Base-by-base conservation (phyloP, 305 asterid genomes). In the Caryopteris hybrid region DNA sequence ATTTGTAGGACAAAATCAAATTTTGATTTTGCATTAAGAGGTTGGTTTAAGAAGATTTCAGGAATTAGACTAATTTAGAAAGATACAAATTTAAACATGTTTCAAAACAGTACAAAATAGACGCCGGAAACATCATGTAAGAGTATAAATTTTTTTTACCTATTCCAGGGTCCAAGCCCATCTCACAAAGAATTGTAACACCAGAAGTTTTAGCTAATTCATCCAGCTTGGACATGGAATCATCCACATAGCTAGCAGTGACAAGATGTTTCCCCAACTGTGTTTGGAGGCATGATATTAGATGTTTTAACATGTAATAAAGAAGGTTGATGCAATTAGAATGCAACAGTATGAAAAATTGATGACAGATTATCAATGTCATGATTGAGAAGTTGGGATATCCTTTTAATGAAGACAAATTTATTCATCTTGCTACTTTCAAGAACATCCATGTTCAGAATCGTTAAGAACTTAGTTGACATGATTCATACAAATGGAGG, bases 111-210 rank as follows among this genome's bases (percentile, higher is more conserved):
- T 23, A 50, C 23, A 27, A 11, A 17, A 31, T 52, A 8, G 31
- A 20, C 55, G 38, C 8, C 53, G n/a, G 14, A 16, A 74, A 61
- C 12, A 39, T 39, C 27, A 39, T 6, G 20, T 27, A 8, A n/a
- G 3, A 39, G 48, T 1, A 43, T 29, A 48, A 38, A 54, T 12
- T 51, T 1, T 51, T 1, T n/a, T 76, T 86, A 89, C 99, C 99
- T 58, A 91, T 89, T 78, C 97, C 99, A 27, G 96, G 99, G 80
- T 94, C 97, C 91, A 94, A 82, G 43, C 99, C 98, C 99, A 94
- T 94, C 84, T 94, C 99, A 63, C 98, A 89, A 48, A 94, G 88
- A 88, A 94, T 83, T 25, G 93, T 82, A 60, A 94, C 64, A 67
- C 89, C 90, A 36, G 88, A 79, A 67, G 43, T 57, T 79, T 91